These are phyloP conservation scores for Metschnikowia koreensis DNA, from an alignment of 805 yeast species.

Conservation along the genomic window DNA sequence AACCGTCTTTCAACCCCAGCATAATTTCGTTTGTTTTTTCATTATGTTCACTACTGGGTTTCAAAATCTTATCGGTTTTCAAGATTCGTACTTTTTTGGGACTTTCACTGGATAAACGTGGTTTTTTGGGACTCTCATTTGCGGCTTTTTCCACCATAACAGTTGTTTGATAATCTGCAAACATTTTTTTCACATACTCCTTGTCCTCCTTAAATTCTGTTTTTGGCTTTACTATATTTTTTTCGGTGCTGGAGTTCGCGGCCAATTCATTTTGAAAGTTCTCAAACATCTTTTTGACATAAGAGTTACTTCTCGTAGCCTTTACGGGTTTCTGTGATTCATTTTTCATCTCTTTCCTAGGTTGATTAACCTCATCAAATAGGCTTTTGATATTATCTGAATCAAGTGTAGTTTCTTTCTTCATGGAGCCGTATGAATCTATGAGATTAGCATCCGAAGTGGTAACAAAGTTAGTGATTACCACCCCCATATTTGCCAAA, in stretches of 20 bases:
- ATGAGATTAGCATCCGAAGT: constrained; percentile 34
- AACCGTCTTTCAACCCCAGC: background rate
- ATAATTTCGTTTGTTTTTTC: background rate
- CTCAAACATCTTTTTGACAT: constrained; percentile 19
- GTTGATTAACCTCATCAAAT: constrained; percentile 16
- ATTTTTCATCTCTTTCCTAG: background rate
- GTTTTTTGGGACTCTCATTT: constrained; percentile 8
- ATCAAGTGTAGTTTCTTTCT: background rate
- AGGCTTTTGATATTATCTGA: constrained; percentile 12
- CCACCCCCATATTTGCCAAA: constrained; percentile 48
- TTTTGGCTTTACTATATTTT: constrained; percentile 2
- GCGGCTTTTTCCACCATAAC: constrained; percentile 9
- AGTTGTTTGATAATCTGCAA: constrained; percentile 18
- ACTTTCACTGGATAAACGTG: background rate
- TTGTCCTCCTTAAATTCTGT: constrained; percentile 21
- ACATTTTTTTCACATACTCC: constrained; percentile 28
- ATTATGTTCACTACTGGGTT: background rate
- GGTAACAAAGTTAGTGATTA: constrained; percentile 53
- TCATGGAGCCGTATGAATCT: constrained; percentile 26
- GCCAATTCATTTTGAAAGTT: constrained; percentile 20
- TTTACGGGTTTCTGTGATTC: constrained; percentile 7
- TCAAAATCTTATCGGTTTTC: background rate
- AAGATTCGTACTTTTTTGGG: background rate
- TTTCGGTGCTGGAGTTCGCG: background rate
- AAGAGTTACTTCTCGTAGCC: constrained; percentile 11